Conservation (phyloP, 192 early-diverging fungal species). For the Entomortierella chlamydospora region DNA sequence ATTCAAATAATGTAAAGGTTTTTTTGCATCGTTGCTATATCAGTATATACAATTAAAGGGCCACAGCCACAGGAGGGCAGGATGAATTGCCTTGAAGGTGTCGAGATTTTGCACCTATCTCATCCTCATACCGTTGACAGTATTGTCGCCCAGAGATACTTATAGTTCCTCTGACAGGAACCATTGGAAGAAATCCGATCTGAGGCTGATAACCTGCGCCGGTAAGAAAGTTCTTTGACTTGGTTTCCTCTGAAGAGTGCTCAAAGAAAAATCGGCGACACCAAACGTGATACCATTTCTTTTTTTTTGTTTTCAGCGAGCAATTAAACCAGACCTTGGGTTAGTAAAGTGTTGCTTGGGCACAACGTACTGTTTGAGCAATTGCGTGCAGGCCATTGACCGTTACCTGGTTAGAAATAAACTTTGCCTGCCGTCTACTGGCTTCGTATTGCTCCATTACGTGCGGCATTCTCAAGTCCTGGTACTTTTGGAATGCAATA, state of each 20-base stretch:
- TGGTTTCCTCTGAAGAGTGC: background rate
- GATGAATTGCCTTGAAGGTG: background rate
- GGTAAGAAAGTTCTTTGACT: background rate
- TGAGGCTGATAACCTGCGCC: background rate
- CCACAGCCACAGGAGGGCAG: no score
- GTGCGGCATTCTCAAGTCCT: background rate
- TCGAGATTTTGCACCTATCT: background rate
- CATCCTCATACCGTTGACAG: background rate
- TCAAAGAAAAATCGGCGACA: background rate
- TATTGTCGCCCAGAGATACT: background rate
- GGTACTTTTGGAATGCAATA: conserved; percentile 15
- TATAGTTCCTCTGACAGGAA: background rate
- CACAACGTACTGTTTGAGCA: no score
- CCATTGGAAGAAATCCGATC: background rate
- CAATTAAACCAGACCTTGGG: no score
- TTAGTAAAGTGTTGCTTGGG: no score
- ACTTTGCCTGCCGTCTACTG: background rate
- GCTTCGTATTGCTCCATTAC: background rate
- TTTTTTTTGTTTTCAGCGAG: no score
- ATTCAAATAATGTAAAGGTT: no score
- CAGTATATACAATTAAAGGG: no score
- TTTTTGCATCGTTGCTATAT: no score
- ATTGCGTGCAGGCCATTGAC: no score
- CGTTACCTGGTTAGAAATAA: background rate
- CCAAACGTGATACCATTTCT: background rate